phyloP scores from a whole-genome alignment of 495 filamentous ascomycete species.

The Penicillium lividum region DNA sequence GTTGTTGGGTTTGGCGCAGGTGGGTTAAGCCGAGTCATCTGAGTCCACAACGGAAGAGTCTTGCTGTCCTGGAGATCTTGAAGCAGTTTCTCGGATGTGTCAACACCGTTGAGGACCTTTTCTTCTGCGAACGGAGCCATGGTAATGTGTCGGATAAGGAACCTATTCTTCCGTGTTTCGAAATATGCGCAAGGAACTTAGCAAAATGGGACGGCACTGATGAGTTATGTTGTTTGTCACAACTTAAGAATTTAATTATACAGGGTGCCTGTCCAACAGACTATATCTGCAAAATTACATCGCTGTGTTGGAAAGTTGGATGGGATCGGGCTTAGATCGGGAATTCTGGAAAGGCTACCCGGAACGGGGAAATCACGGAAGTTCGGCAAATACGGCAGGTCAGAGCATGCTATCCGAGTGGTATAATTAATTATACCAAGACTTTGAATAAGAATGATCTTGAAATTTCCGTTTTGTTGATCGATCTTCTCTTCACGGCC shows the following conservation, averaged over 20 bases:
- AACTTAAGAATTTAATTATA: background rate
- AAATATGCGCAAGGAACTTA: background rate
- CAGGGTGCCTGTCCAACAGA: background rate
- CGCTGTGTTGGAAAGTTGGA: background rate
- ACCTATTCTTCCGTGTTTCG: background rate
- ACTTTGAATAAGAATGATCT: background rate
- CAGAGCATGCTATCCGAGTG: background rate
- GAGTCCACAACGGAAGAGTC: constrained; percentile 42
- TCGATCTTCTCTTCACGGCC: background rate
- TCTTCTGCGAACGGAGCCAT: background rate
- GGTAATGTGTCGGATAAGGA: too few species aligned
- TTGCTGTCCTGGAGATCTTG: constrained; percentile 27
- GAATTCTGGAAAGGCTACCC: background rate
- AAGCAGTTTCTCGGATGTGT: constrained; percentile 27
- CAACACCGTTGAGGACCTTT: constrained; percentile 2
- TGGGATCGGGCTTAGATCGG: background rate
- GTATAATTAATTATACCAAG: background rate
- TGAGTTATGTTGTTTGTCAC: background rate
- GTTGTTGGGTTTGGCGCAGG: constrained; percentile 42
- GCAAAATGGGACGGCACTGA: background rate
- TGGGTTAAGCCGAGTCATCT: constrained; percentile 46
- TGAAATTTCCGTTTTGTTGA: background rate
- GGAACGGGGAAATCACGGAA: background rate
- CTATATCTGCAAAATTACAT: background rate
- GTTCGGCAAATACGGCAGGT: too few species aligned